Percentiles rank a stretch among this genome's conserved stretches.
Evolutionary conservation across 805 yeast species (phyloP).

Genomic region (Wickerhamiella azyma): DNA sequence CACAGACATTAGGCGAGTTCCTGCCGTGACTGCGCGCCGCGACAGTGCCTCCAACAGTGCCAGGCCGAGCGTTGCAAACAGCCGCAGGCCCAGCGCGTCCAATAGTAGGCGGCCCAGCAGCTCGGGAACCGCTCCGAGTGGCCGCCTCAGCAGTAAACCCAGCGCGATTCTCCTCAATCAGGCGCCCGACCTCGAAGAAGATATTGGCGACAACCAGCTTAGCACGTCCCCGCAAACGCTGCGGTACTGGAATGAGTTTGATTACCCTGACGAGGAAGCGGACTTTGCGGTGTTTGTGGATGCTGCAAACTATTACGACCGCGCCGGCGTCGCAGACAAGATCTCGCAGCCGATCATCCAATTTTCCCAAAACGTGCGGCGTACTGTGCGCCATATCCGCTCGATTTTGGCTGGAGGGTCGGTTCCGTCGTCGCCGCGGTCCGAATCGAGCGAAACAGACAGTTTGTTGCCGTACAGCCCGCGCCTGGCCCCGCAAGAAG

Average conservation of each 20-base stretch:
- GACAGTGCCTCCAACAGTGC: too few relatives aligned
- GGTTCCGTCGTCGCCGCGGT: constrained; percentile 9
- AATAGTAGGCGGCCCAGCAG: background rate
- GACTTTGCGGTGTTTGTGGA: constrained; percentile 21
- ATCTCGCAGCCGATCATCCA: constrained; percentile 22
- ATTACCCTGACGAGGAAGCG: constrained; percentile 40
- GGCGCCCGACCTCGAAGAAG: constrained; percentile 6
- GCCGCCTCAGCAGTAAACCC: background rate
- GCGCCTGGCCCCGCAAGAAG: constrained; percentile 9
- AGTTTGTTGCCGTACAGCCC: constrained; percentile 12
- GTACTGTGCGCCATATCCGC: constrained; percentile 10
- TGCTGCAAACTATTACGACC: constrained; percentile 23
- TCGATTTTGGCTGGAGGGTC: constrained; percentile 8
- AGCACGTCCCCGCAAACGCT: constrained; percentile 15
- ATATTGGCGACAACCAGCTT: background rate
- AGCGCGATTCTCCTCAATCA: constrained; percentile 15
- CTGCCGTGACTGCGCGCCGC: constrained; percentile 17
- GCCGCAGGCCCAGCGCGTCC: background rate
- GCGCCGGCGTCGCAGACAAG: constrained; percentile 22
- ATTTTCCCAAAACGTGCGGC: constrained; percentile 18
- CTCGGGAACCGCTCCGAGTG: too few relatives aligned
- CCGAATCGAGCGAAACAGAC: constrained; percentile 11
- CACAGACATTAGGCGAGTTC: constrained; percentile 36
- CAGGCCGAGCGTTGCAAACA: too few relatives aligned
- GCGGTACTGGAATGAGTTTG: constrained; percentile 58